These are phyloP conservation scores for Xenoacremonium recifei DNA, from an alignment of 2,329 filamentous ascomycete species.

Conservation along the genomic window DNA sequence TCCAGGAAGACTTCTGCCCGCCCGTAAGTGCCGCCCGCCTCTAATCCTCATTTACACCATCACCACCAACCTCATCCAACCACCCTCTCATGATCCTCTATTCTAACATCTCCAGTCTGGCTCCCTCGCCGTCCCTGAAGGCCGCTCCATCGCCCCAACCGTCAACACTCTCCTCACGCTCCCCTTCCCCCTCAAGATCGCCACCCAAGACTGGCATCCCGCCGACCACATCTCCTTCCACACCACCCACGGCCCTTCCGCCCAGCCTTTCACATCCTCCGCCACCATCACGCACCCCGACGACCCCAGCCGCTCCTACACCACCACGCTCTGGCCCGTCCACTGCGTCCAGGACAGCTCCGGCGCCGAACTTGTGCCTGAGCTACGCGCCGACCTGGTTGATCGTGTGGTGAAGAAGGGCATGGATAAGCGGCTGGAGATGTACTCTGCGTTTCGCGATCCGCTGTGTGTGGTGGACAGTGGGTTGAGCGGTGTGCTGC, in stretches of 20 bases:
- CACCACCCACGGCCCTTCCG: slow-evolving; percentile 67
- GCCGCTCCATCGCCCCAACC: slow-evolving; percentile 64
- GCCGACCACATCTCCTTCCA: slow-evolving; percentile 84
- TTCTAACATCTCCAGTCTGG: slow-evolving; percentile 59
- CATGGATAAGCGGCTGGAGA: slow-evolving; percentile 70
- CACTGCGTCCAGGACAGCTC: slow-evolving; percentile 79
- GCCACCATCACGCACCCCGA: slow-evolving; percentile 65
- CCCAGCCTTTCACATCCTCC: slow-evolving; percentile 65
- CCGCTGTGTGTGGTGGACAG: slow-evolving; percentile 67
- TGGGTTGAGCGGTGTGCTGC: slow-evolving; percentile 60
- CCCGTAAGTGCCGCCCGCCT: too few species aligned
- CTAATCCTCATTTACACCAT: not conserved
- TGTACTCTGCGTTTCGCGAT: slow-evolving; percentile 91
- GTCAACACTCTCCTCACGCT: slow-evolving; percentile 74
- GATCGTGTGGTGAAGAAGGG: slow-evolving; percentile 77
- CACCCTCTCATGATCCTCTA: not conserved
- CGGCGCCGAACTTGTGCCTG: slow-evolving; percentile 72
- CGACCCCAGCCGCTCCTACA: slow-evolving; percentile 61
- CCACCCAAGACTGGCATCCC: slow-evolving; percentile 94
- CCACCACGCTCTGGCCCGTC: slow-evolving; percentile 77
- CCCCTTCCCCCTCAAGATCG: slow-evolving; percentile 72
- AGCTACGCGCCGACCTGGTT: slow-evolving; percentile 61
- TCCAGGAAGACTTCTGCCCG: slow-evolving; percentile 94
- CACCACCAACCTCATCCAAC: not conserved
- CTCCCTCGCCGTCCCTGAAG: slow-evolving; percentile 76